Evolutionary conservation across 139 green algal genomes (phyloP), one percentile per base, ranked within the genome.

Genomic region (Choricystis sp.): DNA sequence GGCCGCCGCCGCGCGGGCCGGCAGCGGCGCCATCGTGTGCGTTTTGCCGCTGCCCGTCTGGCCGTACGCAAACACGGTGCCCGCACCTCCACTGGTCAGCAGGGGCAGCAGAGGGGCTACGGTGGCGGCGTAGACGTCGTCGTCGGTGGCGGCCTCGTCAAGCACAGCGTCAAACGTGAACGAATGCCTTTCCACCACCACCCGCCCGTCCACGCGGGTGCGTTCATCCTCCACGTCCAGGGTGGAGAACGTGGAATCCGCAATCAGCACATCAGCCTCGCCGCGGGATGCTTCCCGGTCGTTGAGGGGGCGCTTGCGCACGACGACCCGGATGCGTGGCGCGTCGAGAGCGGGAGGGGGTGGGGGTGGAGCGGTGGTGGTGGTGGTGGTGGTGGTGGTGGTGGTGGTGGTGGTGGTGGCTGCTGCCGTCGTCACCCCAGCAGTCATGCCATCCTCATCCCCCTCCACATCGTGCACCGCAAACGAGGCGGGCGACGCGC

Each of bases 41-140:
- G 92, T 98, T 77, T 98, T 98, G 28, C 92, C 92, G 52, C 74
- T 89, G 62, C 86, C 88, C 28, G 88, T 93, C 71, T 96, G 88
- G 1, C 93, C 93, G 72, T 98, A 99, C 1, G 93, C 93, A 78
- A 99, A 99, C 80, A 86, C 95, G 1, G 89, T 96, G 23, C 85
- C 92, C 68, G 89, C 89, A 55, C 83, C 84, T 23, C 27, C 29
- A n/a, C 63, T 70, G 60, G 26, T 21, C 4, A 49, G 31, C n/a
- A 57, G 56, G 29, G 79, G 72, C 29, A 99, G 83, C n/a, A 99
- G 78, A 1, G 93, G 93, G 63, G 87, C 74, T 4, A 99, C 85
- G 0, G 88, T 92, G 26, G 67, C 69, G 2, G 69, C 56, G 74
- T 99, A 99, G 14, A 99, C 82, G 29, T 85, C 71, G 56, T 96